phyloP scores from a whole-genome alignment of 805 yeast genomes.

The Nematodospora valgi region DNA sequence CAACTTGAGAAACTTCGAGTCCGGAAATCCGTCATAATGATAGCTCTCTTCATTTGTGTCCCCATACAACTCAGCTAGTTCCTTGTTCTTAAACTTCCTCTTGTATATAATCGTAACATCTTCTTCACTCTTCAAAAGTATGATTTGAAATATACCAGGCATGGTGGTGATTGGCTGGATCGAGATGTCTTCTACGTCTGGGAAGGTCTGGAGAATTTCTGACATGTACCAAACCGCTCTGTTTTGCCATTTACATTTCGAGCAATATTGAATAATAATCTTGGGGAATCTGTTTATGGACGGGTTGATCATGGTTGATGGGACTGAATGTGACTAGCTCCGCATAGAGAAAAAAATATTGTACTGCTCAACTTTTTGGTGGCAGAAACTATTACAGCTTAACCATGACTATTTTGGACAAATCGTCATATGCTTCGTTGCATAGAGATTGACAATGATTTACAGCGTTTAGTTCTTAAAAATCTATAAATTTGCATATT shows the following conservation, averaged over 20 bases:
- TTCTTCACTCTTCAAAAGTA: slow-evolving; percentile 7
- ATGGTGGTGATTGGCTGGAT: slow-evolving; percentile 20
- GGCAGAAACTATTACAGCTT: too few species aligned
- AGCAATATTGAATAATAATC: slow-evolving; percentile 71
- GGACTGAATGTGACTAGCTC: too few species aligned
- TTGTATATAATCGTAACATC: slow-evolving; percentile 37
- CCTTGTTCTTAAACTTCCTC: slow-evolving; percentile 48
- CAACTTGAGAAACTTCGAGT: slow-evolving; percentile 73
- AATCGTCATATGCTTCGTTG: too few species aligned
- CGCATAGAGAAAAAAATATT: too few species aligned
- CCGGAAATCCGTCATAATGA: slow-evolving; percentile 76
- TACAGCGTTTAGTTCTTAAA: too few species aligned
- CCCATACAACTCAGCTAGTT: slow-evolving; percentile 19
- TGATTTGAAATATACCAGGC: slow-evolving; percentile 25
- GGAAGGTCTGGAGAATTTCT: slow-evolving; percentile 82
- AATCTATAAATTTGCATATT: too few species aligned
- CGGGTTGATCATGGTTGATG: slow-evolving; percentile 5
- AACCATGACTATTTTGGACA: too few species aligned
- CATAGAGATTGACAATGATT: too few species aligned
- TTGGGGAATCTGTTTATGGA: slow-evolving; percentile 45
- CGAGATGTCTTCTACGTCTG: slow-evolving; percentile 48
- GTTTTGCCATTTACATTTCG: slow-evolving; percentile 83
- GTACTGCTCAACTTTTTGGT: too few species aligned
- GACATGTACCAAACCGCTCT: slow-evolving; percentile 87
- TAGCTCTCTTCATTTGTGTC: slow-evolving; percentile 22